These are phyloP conservation scores for Leucocoprinus leucothites DNA, from an alignment of 768 basidiomycete species.

Conservation along the genomic window DNA sequence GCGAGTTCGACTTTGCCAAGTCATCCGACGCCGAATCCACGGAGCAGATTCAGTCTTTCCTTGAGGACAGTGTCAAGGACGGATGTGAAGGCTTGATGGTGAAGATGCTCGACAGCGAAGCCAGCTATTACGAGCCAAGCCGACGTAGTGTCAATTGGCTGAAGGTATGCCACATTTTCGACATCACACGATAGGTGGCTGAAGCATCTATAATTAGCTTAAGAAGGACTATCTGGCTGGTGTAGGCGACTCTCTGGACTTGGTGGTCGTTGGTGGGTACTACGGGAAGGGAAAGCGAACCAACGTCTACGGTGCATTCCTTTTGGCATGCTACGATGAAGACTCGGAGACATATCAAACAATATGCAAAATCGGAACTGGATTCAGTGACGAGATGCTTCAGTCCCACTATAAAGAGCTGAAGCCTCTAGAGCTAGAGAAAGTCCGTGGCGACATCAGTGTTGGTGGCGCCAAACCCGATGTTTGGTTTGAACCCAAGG, in stretches of 20 bases:
- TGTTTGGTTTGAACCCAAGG: constrained; percentile 95
- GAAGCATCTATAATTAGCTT: constrained; percentile 49
- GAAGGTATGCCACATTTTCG: constrained; percentile 56
- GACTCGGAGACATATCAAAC: constrained; percentile 95
- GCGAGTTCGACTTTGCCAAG: constrained; percentile 93
- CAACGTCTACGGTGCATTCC: constrained; percentile 95
- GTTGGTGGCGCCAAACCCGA: constrained; percentile 94
- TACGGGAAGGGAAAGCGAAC: constrained; percentile 98
- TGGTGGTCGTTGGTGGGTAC: constrained; percentile 97
- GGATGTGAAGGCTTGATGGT: constrained; percentile 99
- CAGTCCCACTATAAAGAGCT: constrained; percentile 78
- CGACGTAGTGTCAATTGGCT: constrained; percentile 96
- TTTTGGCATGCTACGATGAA: constrained; percentile 93
- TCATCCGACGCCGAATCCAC: constrained; percentile 85
- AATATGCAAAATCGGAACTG: constrained; percentile 98
- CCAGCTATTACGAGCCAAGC: constrained; percentile 94
- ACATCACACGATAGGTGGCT: not conserved
- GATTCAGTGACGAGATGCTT: constrained; percentile 91
- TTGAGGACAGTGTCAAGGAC: constrained; percentile 96
- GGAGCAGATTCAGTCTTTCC: constrained; percentile 92
- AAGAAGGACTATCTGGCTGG: constrained; percentile 99
- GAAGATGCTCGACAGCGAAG: constrained; percentile 93
- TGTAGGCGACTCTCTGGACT: constrained; percentile 93
- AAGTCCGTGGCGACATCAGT: constrained; percentile 80
- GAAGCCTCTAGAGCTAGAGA: constrained; percentile 69